phyloP scores from a whole-genome alignment of 1,284 basidiomycete species.

The Phylloporus sp. region DNA sequence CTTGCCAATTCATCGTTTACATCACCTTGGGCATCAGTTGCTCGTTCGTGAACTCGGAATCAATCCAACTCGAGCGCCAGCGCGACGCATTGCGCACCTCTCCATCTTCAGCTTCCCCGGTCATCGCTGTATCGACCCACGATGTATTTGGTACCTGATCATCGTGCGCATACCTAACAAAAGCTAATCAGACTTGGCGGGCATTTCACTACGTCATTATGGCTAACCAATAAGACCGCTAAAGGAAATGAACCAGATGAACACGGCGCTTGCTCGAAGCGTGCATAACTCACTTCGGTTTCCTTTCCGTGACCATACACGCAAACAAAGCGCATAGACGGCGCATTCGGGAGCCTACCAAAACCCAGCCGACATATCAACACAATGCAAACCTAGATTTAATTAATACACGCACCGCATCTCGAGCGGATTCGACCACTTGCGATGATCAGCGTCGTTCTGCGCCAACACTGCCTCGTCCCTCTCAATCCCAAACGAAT shows the following conservation, averaged over 20 bases:
- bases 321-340: conserved; percentile 93
- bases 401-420: conserved; percentile 61
- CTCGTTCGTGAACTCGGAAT: conserved; percentile 80
- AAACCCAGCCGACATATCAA: not conserved
- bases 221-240: conserved; percentile 80
- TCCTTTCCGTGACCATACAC: conserved; percentile 97
- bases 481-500: conserved; percentile 92
- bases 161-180: conserved; percentile 70
- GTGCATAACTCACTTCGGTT: conserved; percentile 74
- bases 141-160: conserved; percentile 74
- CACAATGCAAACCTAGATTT: not conserved
- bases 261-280: not conserved
- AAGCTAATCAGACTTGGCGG: conserved; percentile 7
- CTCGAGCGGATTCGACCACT: conserved; percentile 98
- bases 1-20: not conserved
- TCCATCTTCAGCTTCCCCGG: conserved; percentile 35
- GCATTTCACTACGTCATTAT: not conserved
- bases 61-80: conserved; percentile 79
- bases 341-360: conserved; percentile 83
- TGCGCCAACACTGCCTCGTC: conserved; percentile 68
- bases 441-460: conserved; percentile 77
- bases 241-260: not conserved
- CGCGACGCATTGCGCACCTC: conserved; percentile 42
- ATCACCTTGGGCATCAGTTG: conserved; percentile 64
- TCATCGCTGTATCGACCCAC: conserved; percentile 53